phyloP scores from a whole-genome alignment of 495 filamentous ascomycete species.

The Trichodelitschia bisporula region DNA sequence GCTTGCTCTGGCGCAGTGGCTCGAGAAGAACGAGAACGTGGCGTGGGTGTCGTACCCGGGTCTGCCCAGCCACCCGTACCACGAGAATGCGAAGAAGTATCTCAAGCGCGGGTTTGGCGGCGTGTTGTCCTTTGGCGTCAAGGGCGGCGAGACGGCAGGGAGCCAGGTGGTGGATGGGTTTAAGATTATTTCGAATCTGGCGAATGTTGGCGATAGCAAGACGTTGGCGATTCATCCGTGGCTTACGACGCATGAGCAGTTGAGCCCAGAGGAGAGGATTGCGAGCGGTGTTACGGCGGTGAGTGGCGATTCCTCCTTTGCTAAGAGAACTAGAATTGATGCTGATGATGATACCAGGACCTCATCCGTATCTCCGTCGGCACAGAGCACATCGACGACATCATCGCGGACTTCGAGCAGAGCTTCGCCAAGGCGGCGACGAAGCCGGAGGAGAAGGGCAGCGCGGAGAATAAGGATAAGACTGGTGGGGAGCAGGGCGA shows the following conservation, averaged over 20 bases:
- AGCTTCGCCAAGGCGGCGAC: slow-evolving; percentile 38
- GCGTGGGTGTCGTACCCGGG: slow-evolving; percentile 91
- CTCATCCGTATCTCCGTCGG: slow-evolving; percentile 92
- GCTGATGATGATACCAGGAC: slow-evolving; percentile 22
- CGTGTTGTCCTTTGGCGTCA: slow-evolving; percentile 80
- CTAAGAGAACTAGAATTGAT: neutral
- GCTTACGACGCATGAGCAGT: slow-evolving; percentile 90
- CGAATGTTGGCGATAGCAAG: slow-evolving; percentile 52
- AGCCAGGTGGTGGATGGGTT: slow-evolving; percentile 79
- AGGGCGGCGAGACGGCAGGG: slow-evolving; percentile 62
- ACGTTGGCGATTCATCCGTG: slow-evolving; percentile 93
- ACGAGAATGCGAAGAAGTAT: slow-evolving; percentile 74
- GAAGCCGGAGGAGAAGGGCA: slow-evolving; percentile 16
- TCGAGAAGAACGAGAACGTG: slow-evolving; percentile 62
- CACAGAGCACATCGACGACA: slow-evolving; percentile 94
- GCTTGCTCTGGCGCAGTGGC: slow-evolving; percentile 55
- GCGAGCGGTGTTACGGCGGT: slow-evolving; percentile 66
- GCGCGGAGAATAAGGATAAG: slow-evolving; percentile 17
- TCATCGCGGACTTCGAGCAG: slow-evolving; percentile 89
- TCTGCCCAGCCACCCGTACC: slow-evolving; percentile 54
- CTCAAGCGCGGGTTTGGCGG: slow-evolving; percentile 72
- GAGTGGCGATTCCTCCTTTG: slow-evolving; percentile 4
- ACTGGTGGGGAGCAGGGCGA: slow-evolving; percentile 13
- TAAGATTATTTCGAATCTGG: slow-evolving; percentile 82
- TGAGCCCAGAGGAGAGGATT: slow-evolving; percentile 57